Evolutionary conservation across 1,284 basidiomycete species (phyloP), one percentile per base, ranked within the genome.

Genomic region (Agaricales sp.): DNA sequence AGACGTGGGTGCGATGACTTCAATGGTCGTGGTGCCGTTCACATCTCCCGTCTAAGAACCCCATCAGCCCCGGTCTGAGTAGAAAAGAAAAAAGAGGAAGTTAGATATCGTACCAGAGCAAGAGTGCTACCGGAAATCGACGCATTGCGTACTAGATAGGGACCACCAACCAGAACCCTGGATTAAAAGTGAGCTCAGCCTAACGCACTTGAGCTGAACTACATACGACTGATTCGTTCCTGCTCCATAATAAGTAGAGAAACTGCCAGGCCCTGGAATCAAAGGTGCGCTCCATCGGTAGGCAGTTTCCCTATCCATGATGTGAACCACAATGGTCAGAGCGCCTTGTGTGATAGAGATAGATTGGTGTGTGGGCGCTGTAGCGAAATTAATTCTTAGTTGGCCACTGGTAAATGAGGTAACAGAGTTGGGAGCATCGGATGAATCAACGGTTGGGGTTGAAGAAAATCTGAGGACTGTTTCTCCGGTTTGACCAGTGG

Each of bases 141-240:
- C 6, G 75, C 75, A 18, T 61, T 67, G 3, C 75, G 68, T 3
- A 77, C 62, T 18, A 78, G 57, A 51, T 77, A 75, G 1, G 75
- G 75, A 1, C 75, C 75, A 26, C 68, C 64, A 39, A 77, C 70
- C 24, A 77, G 63, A 20, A 75, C 65, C n/a, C 71, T 73, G 22
- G 13, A 37, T 23, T n/a, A 52, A 20, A 18, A 11, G 16, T 19
- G 16, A 18, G 22, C 6, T 46, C 24, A 46, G n/a, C 14, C n/a
- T 19, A 24, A 19, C 46, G 13, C 3, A 12, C 43, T 12, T 30
- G 45, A 14, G 3, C 46, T 4, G 1, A 45, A n/a, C 50, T 11
- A 51, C 57, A 39, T 48, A 69, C 64, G 65, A 72, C 44, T 64
- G 54, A 53, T 77, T 78, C 12, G 71, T 68, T 21, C 74, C 75